phyloP scores from a whole-genome alignment of 2,329 filamentous ascomycete genomes.

The Aspergillus sclerotialis region DNA sequence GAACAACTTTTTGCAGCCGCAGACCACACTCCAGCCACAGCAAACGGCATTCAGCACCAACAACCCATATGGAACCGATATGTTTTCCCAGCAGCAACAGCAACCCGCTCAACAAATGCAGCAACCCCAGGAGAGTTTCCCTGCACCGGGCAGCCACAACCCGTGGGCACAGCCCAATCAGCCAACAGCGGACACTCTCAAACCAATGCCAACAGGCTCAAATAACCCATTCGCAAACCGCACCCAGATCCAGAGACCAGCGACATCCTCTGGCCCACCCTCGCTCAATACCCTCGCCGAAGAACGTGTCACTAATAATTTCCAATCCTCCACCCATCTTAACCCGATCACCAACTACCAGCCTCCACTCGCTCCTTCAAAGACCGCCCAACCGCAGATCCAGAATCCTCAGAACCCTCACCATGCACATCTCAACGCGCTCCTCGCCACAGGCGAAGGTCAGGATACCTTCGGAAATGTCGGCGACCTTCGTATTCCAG shows the following conservation, averaged over 20 bases:
- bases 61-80: conserved; percentile 49
- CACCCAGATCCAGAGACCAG: conserved; percentile 48
- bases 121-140: conserved; percentile 51
- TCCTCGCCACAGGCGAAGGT: conserved; percentile 81
- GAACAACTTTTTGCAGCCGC: conserved; percentile 42
- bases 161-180: conserved; percentile 69
- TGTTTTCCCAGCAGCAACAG: conserved; percentile 44
- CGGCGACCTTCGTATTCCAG: conserved; percentile 89
- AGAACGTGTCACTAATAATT: conserved; percentile 67
- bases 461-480: conserved; percentile 97
- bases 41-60: conserved; percentile 52
- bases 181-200: conserved; percentile 56
- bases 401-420: conserved; percentile 46
- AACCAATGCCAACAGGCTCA: conserved; percentile 83
- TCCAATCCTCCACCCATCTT: conserved; percentile 43
- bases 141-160: conserved; percentile 82
- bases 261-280: conserved; percentile 53
- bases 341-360: conserved; percentile 47
- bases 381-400: conserved; percentile 24
- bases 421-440: conserved; percentile 70
- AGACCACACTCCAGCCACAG: conserved; percentile 50
- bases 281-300: conserved; percentile 71
- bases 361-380: conserved; percentile 27
- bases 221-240: conserved; percentile 90
- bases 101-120: conserved; percentile 22